phyloP scores from a whole-genome alignment of 352 stramenopile genomes.

The Phytopythium oedochilum region DNA sequence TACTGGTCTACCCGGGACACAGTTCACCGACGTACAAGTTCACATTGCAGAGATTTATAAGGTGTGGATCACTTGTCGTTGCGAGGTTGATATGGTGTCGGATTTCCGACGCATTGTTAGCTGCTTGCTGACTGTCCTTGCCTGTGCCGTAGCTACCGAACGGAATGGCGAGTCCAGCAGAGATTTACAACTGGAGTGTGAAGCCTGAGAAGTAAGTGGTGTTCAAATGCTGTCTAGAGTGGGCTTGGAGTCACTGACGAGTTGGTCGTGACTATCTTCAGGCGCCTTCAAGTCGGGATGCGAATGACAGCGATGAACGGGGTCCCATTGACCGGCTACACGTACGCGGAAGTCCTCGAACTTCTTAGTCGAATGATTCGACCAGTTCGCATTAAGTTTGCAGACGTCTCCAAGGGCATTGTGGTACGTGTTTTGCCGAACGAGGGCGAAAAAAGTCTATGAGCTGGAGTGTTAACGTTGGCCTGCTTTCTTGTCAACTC shows the following conservation, averaged over 20 bases:
- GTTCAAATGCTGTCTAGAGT: background rate
- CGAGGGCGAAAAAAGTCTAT: no score
- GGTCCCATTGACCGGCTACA: slow-evolving; percentile 67
- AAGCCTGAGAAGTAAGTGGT: slow-evolving; percentile 76
- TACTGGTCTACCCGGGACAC: slow-evolving; percentile 53
- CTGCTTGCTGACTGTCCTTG: background rate
- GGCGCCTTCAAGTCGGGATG: slow-evolving; percentile 71
- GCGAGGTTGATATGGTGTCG: background rate
- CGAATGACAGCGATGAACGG: slow-evolving; percentile 82
- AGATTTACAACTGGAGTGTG: slow-evolving; percentile 90
- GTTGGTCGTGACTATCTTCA: slow-evolving; percentile 2
- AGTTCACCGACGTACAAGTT: slow-evolving; percentile 73
- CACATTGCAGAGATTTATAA: slow-evolving; percentile 85
- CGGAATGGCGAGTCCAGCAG: slow-evolving; percentile 74
- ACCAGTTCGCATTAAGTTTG: slow-evolving; percentile 81
- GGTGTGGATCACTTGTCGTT: slow-evolving; percentile 9
- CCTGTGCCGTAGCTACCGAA: slow-evolving; percentile 47
- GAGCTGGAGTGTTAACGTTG: background rate
- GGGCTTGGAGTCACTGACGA: background rate
- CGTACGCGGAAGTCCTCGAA: slow-evolving; percentile 78
- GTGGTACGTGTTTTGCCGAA: slow-evolving; percentile 33
- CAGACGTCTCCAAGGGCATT: slow-evolving; percentile 79
- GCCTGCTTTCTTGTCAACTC: slow-evolving; percentile 2
- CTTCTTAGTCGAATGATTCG: slow-evolving; percentile 57
- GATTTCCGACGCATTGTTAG: background rate